Conservation (phyloP, 495 filamentous ascomycete genomes). For the Neurospora intermedia region DNA sequence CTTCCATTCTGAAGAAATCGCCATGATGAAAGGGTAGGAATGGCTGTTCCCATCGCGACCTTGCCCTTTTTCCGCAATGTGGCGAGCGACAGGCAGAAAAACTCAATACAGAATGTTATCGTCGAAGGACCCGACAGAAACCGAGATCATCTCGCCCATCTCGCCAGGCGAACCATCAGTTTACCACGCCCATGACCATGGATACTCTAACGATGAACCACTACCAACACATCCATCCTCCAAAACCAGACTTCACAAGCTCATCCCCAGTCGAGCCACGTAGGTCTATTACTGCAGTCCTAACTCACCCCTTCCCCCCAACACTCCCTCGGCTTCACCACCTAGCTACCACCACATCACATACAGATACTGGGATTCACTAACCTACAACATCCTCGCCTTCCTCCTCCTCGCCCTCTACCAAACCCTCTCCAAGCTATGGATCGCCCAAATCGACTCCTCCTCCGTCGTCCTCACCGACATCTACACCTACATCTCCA, state of each 20-base stretch:
- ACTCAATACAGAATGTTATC: not conserved
- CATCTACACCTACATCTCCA: conserved; percentile 46
- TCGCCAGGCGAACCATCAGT: not conserved
- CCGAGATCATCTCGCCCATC: not conserved
- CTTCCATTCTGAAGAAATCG: not conserved
- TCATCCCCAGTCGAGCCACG: not conserved
- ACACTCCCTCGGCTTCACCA: too few relatives aligned
- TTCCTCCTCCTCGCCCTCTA: conserved; percentile 63
- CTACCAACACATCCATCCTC: not conserved
- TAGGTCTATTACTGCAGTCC: not conserved
- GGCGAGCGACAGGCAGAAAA: not conserved
- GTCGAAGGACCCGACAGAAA: not conserved
- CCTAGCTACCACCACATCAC: not conserved
- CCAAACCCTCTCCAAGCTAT: conserved; percentile 58
- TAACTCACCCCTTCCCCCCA: too few relatives aligned
- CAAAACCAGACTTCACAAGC: not conserved
- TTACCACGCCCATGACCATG: not conserved
- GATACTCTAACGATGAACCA: not conserved
- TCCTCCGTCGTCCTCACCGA: conserved; percentile 60
- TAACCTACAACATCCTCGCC: conserved; percentile 52
- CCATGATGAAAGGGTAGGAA: not conserved
- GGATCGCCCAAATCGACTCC: conserved; percentile 60
- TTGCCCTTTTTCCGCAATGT: not conserved
- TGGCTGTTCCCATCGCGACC: not conserved
- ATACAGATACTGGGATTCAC: conserved; percentile 41